Base-by-base conservation (phyloP, 2,329 filamentous ascomycete genomes). In the Botrytis byssoidea region DNA sequence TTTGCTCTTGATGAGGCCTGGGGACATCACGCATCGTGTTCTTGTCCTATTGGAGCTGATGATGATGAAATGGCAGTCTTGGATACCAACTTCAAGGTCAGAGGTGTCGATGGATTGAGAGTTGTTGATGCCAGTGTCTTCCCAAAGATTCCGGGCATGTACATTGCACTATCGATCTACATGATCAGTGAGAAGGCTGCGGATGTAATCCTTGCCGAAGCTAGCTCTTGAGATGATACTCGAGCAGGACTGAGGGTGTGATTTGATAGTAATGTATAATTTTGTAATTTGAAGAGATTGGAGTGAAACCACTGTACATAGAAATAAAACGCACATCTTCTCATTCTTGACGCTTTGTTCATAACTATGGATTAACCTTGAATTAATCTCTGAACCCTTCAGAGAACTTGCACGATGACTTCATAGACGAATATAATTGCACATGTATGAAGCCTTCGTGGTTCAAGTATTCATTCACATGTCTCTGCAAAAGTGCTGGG, bases 121-220 rank as follows among this genome's bases (percentile, higher is more conserved):
- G 88, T 91, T 6, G 89, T 91, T 0, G 89, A 91, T 81, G 89
- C 88, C 0, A 87, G 84, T 44, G 83, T 87, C 0, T 90, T 87
- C 73, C 86, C 88, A 0, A 83, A 83, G 72, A 87, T 83, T 35
- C 83, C 83, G 0, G 88, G 88, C 74, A 85, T 82, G 71, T 88
- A 87, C 76, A 83, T 86, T 46, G 83, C 85, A 7, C 79, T 86
- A 2, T 84, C 87, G 0, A 85, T 85, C 0, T 89, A 88, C 76
- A 87, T 90, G 80, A 82, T 88, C 12, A 84, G 84, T 1, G 88
- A 90, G 83, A 91, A 91, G 83, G 89, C 89, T 12, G 73, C 66
- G n/a, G 75, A 73, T 63, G 72, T 66, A 20, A 76, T 76, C 60
- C 46, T 71, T 61, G 46, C 51, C 51, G 55, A 35, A 7, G 63